A percentile compares a stretch with the other conserved stretches of the same genome.
phyloP scores from a whole-genome alignment of 225 moss, liverwort and hornwort species.

The Anthoceros angustus region DNA sequence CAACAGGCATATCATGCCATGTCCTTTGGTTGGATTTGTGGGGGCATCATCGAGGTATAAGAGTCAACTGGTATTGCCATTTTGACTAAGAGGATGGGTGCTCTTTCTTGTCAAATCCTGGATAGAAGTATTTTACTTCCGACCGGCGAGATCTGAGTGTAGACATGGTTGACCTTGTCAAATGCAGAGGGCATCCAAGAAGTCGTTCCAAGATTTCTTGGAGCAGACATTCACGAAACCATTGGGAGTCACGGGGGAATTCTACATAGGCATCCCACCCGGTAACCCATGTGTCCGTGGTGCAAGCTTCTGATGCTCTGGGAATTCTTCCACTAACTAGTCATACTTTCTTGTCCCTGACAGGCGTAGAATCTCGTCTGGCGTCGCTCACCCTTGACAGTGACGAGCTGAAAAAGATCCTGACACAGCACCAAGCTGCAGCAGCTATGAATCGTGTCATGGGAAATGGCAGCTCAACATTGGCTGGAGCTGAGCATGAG shows the following conservation, averaged over 20 bases:
- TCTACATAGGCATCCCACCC: slow-evolving; percentile 75
- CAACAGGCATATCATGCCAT: slow-evolving; percentile 71
- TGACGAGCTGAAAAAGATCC: slow-evolving; percentile 14
- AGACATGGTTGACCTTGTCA: no score
- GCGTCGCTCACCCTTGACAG: slow-evolving; percentile 57
- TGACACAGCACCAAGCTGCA: slow-evolving; percentile 6
- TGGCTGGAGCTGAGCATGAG: slow-evolving; percentile 25
- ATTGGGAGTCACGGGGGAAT: slow-evolving; percentile 63
- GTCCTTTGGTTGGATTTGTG: slow-evolving; percentile 87
- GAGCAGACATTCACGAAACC: slow-evolving; percentile 51
- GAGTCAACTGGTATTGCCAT: neutral
- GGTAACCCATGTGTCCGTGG: slow-evolving; percentile 21
- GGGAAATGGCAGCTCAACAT: neutral
- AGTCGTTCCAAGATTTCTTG: slow-evolving; percentile 59
- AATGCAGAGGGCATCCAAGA: slow-evolving; percentile 62
- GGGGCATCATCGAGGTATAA: slow-evolving; percentile 73
- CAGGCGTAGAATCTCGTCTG: slow-evolving; percentile 89
- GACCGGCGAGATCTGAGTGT: neutral
- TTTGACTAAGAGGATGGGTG: neutral
- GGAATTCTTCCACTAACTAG: neutral
- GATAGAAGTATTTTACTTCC: neutral
- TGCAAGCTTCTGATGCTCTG: neutral
- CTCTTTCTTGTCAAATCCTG: neutral
- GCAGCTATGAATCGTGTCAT: neutral
- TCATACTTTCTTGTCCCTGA: neutral